These are phyloP conservation scores for Curvularia lunata DNA, from an alignment of 2,329 filamentous ascomycete genomes.

Conservation along the genomic window DNA sequence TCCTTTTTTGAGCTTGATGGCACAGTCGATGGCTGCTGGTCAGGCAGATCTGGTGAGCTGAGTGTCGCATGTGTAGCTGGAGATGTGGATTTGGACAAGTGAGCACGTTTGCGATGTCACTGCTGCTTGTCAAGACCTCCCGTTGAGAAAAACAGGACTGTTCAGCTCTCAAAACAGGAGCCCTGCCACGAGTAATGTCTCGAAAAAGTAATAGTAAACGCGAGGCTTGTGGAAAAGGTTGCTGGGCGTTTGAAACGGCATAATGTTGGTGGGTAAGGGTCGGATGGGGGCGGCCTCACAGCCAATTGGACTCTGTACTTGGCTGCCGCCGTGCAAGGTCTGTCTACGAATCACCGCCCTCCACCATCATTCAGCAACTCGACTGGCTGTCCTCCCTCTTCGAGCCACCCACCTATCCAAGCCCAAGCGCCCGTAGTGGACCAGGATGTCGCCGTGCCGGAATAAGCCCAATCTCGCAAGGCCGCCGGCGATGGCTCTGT, in stretches of 20 bases:
- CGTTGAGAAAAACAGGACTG: slow-evolving; percentile 24
- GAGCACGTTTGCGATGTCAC: slow-evolving; percentile 19
- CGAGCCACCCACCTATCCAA: slow-evolving; percentile 40
- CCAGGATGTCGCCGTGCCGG: slow-evolving; percentile 39
- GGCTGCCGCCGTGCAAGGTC: slow-evolving; percentile 37
- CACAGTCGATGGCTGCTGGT: slow-evolving; percentile 26
- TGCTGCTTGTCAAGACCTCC: slow-evolving; percentile 19
- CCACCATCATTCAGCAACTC: slow-evolving; percentile 37
- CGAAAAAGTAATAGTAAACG: slow-evolving; percentile 19
- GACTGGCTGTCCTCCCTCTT: slow-evolving; percentile 39
- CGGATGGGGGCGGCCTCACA: slow-evolving; percentile 28
- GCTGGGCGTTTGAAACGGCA: slow-evolving; percentile 35
- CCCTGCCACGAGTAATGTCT: slow-evolving; percentile 24
- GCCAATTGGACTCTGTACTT: slow-evolving; percentile 38
- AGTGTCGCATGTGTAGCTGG: slow-evolving; percentile 27
- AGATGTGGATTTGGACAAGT: slow-evolving; percentile 13
- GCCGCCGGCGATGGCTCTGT: slow-evolving; percentile 31
- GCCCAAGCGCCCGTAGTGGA: slow-evolving; percentile 47
- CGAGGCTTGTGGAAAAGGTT: slow-evolving; percentile 22
- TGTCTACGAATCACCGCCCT: slow-evolving; percentile 46
- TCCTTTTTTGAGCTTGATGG: slow-evolving; percentile 21
- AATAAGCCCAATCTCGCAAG: slow-evolving; percentile 35
- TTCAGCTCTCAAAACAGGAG: slow-evolving; percentile 35
- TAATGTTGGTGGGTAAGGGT: slow-evolving; percentile 35
- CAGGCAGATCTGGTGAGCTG: slow-evolving; percentile 22